Conservation (phyloP, 2,329 filamentous ascomycete species). For the Ophiosphaerella narmari region DNA sequence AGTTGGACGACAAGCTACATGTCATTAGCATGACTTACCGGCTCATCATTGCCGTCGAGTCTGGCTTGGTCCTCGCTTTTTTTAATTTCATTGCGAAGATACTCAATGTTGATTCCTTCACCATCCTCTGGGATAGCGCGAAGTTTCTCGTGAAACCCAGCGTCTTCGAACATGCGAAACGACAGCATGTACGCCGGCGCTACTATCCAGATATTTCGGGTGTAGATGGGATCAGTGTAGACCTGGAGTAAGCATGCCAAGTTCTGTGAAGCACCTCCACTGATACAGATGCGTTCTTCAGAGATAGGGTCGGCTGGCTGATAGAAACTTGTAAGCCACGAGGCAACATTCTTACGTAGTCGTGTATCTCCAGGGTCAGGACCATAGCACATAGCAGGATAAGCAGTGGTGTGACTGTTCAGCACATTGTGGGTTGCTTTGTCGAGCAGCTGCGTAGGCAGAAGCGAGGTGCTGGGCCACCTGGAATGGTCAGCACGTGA, state of each 20-base stretch:
- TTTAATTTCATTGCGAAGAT: constrained; percentile 57
- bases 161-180: constrained; percentile 83
- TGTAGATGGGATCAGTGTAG: constrained; percentile 78
- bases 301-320: constrained; percentile 49
- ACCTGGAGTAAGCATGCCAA: constrained; percentile 76
- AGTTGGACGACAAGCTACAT: neutral
- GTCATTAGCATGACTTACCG: constrained; percentile 44
- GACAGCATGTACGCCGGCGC: constrained; percentile 85
- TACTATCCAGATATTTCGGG: constrained; percentile 77
- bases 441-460: constrained; percentile 68
- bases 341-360: constrained; percentile 68
- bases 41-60: constrained; percentile 45
- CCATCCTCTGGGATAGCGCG: constrained; percentile 75
- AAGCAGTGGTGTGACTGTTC: constrained; percentile 61
- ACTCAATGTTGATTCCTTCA: constrained; percentile 73
- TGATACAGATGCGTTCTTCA: constrained; percentile 72
- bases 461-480: constrained; percentile 68
- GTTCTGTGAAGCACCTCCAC: constrained; percentile 84
- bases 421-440: constrained; percentile 66
- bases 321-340: constrained; percentile 72
- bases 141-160: constrained; percentile 69
- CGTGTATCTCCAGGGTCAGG: constrained; percentile 67
- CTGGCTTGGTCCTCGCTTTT: constrained; percentile 54
- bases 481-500: constrained; percentile 54
- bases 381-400: constrained; percentile 75